A percentile compares a stretch with the other conserved stretches of the same genome.
phyloP scores from a whole-genome alignment of 108 stramenopile species.

The Pseudonitzschia pungens region DNA sequence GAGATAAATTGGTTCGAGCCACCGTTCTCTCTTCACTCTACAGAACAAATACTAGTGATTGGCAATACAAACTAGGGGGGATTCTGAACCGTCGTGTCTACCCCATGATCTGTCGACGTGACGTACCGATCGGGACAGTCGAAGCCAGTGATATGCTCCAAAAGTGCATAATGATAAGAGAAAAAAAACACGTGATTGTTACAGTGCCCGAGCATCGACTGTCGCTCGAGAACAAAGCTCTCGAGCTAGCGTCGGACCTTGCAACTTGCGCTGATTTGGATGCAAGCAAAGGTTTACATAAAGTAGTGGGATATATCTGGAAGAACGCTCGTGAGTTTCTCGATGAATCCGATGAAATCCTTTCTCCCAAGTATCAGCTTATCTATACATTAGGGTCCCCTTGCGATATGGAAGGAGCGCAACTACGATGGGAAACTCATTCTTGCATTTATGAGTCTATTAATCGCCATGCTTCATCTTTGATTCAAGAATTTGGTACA shows the following conservation, averaged over 20 bases:
- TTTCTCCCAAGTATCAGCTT: slow-evolving; percentile 2
- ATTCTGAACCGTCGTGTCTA: background rate
- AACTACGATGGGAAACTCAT: slow-evolving; percentile 2
- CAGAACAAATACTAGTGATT: background rate
- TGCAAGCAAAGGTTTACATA: background rate
- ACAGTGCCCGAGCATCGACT: slow-evolving; percentile 11
- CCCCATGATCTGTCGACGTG: slow-evolving; percentile 1
- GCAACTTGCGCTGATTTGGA: background rate
- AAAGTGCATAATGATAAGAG: background rate
- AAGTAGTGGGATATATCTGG: background rate
- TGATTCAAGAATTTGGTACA: background rate
- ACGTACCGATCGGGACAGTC: background rate
- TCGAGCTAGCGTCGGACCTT: background rate
- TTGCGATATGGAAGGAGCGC: slow-evolving; percentile 4
- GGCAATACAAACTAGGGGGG: background rate
- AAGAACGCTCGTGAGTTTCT: background rate
- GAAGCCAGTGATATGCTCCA: background rate
- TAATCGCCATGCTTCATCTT: background rate
- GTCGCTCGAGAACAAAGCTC: slow-evolving; percentile 1
- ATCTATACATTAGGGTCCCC: background rate
- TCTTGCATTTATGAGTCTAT: background rate
- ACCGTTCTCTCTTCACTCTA: slow-evolving; percentile 2
- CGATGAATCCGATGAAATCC: slow-evolving; percentile 7
- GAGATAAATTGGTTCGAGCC: background rate
- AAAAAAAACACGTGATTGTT: background rate